Conservation (phyloP, 2,329 filamentous ascomycete species). For the Claviceps sp. region DNA sequence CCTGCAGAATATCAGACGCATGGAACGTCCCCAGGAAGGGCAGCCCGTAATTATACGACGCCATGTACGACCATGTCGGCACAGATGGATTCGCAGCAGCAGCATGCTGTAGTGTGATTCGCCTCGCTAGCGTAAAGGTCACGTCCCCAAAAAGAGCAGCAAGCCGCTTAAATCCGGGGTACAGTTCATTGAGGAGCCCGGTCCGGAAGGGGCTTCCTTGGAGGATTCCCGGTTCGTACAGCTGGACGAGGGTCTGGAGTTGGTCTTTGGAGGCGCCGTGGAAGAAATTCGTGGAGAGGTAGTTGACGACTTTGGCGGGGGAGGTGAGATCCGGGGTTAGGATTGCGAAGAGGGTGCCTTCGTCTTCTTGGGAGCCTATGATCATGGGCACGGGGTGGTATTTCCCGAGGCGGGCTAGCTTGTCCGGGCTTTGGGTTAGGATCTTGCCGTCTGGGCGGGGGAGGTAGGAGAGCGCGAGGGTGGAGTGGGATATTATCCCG, state of each 20-base stretch:
- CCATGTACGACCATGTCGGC: conserved; percentile 61
- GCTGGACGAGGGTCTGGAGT: conserved; percentile 43
- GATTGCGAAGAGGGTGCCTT: conserved; percentile 1
- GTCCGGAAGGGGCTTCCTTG: conserved; percentile 63
- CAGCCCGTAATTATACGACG: conserved; percentile 57
- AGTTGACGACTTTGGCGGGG: conserved; percentile 42
- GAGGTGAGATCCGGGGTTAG: conserved; percentile 35
- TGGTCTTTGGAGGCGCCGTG: conserved; percentile 34
- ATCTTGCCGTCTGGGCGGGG: conserved; percentile 17
- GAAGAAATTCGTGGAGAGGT: conserved; percentile 50
- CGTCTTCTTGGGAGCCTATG: conserved; percentile 2
- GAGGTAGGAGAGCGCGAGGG: background rate
- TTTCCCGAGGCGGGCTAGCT: conserved; percentile 40
- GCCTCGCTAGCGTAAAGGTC: conserved; percentile 58
- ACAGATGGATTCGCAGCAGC: conserved; percentile 38
- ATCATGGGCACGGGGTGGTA: conserved; percentile 26
- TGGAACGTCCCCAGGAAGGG: conserved; percentile 68
- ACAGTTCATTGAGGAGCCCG: conserved; percentile 52
- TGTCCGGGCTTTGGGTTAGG: conserved; percentile 6
- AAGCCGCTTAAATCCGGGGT: conserved; percentile 65
- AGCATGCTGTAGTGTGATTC: conserved; percentile 43
- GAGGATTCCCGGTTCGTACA: conserved; percentile 43
- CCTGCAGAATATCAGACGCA: conserved; percentile 52
- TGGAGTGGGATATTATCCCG: background rate
- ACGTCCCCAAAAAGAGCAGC: conserved; percentile 65